These are phyloP conservation scores for Alternaria triticimaculans DNA, from an alignment of 2,329 filamentous ascomycete species.

Conservation along the genomic window DNA sequence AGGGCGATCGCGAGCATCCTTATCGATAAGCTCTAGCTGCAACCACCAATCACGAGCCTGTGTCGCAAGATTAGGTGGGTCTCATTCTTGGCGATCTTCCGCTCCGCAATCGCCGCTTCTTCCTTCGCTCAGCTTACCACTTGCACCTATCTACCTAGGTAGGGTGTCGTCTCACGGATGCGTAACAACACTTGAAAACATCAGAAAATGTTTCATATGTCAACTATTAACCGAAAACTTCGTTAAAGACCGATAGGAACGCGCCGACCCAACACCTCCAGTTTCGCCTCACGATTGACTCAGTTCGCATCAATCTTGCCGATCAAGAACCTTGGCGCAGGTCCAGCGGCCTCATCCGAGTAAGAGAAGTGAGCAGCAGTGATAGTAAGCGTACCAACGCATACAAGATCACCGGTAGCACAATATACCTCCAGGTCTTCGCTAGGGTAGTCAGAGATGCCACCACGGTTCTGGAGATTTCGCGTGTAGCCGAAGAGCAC, in stretches of 20 bases:
- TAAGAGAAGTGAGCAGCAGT: slow-evolving; percentile 45
- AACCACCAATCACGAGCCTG: background rate
- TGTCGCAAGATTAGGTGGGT: background rate
- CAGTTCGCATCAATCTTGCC: slow-evolving; percentile 19
- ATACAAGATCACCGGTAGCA: slow-evolving; percentile 44
- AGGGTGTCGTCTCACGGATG: background rate
- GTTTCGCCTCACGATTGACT: background rate
- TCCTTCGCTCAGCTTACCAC: background rate
- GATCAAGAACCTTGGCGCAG: slow-evolving; percentile 38
- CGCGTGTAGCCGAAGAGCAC: slow-evolving; percentile 52
- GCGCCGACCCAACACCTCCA: background rate
- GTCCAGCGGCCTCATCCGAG: slow-evolving; percentile 25
- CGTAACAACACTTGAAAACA: background rate
- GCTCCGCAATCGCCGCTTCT: background rate
- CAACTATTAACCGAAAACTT: background rate
- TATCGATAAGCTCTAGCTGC: background rate
- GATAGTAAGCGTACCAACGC: slow-evolving; percentile 42
- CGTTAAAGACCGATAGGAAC: background rate
- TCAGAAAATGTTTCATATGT: background rate
- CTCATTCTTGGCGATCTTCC: background rate
- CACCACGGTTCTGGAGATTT: slow-evolving; percentile 47
- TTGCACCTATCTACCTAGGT: background rate
- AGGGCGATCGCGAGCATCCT: background rate
- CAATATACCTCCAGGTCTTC: slow-evolving; percentile 47
- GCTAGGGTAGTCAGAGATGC: slow-evolving; percentile 43